These are phyloP conservation scores for Trichoderma sp. DNA, from an alignment of 2,329 filamentous ascomycete species.

Conservation along the genomic window DNA sequence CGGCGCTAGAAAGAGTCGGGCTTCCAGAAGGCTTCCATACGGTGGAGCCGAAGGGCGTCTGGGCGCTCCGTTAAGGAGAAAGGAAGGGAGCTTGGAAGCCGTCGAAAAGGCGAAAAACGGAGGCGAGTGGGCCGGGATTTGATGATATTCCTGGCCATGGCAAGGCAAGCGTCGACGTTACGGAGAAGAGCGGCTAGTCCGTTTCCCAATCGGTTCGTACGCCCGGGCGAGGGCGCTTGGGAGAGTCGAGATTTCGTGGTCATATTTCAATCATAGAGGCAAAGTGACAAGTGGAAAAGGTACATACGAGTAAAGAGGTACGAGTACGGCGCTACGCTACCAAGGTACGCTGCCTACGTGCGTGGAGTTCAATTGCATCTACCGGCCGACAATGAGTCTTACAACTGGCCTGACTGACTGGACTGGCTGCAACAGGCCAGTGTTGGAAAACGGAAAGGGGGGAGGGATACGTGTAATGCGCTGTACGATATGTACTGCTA, in stretches of 20 bases:
- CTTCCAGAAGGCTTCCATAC: constrained; percentile 20
- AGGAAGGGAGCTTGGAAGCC: not conserved
- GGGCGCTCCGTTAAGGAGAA: constrained; percentile 17
- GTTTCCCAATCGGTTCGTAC: constrained; percentile 7
- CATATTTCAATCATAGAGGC: not conserved
- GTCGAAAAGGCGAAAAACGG: not conserved
- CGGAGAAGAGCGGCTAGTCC: constrained; percentile 12
- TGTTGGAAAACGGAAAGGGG: constrained; percentile 13
- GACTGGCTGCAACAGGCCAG: not conserved
- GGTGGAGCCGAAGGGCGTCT: constrained; percentile 13
- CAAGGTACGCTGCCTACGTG: not conserved
- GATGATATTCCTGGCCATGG: not conserved
- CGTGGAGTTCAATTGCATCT: not conserved
- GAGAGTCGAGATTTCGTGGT: constrained; percentile 7
- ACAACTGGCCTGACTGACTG: not conserved
- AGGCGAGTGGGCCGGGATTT: constrained; percentile 5
- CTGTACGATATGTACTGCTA: not conserved
- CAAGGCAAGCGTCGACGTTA: not conserved
- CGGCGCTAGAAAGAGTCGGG: constrained; percentile 17
- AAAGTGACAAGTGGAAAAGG: not conserved
- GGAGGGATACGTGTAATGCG: not conserved
- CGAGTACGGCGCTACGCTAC: not conserved
- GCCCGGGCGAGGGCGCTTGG: constrained; percentile 7
- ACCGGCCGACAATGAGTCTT: not conserved
- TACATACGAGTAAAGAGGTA: not conserved